phyloP scores from a whole-genome alignment of 2,329 filamentous ascomycete species.

The Verticillium isaacii region DNA sequence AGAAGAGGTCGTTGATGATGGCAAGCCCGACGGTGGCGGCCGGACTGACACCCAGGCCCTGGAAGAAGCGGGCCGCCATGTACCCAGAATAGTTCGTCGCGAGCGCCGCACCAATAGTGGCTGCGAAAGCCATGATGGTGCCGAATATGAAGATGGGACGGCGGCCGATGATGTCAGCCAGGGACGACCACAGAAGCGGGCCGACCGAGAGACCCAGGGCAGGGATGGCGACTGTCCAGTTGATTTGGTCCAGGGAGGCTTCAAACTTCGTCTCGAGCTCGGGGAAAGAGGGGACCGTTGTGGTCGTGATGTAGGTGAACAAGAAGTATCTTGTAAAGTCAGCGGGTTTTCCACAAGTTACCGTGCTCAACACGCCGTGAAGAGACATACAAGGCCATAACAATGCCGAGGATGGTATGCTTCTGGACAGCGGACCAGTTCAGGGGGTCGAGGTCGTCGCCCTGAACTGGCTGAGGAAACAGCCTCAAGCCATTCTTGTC shows the following conservation, averaged over 20 bases:
- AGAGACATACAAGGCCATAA: slow-evolving; percentile 43
- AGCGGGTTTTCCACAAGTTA: neutral
- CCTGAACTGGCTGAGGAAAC: slow-evolving; percentile 24
- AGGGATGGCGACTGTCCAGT: slow-evolving; percentile 51
- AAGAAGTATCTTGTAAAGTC: slow-evolving; percentile 41
- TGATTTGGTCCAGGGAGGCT: slow-evolving; percentile 40
- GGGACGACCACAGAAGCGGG: slow-evolving; percentile 43
- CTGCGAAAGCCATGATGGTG: slow-evolving; percentile 25
- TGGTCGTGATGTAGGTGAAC: slow-evolving; percentile 55
- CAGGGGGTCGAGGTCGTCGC: slow-evolving; percentile 46
- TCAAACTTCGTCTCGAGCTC: slow-evolving; percentile 40
- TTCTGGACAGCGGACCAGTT: slow-evolving; percentile 46
- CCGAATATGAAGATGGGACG: slow-evolving; percentile 42
- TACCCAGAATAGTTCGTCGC: slow-evolving; percentile 39
- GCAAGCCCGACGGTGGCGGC: slow-evolving; percentile 50
- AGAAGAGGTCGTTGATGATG: slow-evolving; percentile 50
- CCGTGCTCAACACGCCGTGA: neutral
- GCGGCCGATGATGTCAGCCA: slow-evolving; percentile 46
- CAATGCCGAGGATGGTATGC: slow-evolving; percentile 42
- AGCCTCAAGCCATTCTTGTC: slow-evolving; percentile 25
- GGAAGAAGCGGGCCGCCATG: slow-evolving; percentile 55
- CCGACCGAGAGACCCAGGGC: slow-evolving; percentile 44
- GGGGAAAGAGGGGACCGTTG: slow-evolving; percentile 48
- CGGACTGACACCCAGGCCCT: slow-evolving; percentile 50
- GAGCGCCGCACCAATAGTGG: slow-evolving; percentile 26